Percentiles rank a stretch among this genome's conserved stretches.
These are phyloP conservation scores for Baorangia bicolor DNA, from an alignment of 768 basidiomycete species.

Conservation along the genomic window DNA sequence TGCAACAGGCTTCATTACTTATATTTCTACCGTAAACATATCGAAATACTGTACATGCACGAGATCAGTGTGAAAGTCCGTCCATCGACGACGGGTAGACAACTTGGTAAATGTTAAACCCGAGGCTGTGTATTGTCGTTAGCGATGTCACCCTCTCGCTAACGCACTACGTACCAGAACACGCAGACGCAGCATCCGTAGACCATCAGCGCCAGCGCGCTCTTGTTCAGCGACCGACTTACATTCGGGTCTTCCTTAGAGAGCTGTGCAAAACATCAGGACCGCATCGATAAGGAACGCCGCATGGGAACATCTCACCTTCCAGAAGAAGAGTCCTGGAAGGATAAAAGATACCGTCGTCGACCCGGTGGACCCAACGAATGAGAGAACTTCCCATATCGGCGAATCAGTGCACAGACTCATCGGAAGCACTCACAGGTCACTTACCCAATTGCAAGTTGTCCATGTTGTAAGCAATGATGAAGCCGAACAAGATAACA, in stretches of 20 bases:
- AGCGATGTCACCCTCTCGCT: not conserved
- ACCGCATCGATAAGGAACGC: not conserved
- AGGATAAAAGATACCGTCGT: constrained; percentile 97
- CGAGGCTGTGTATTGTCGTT: constrained; percentile 48
- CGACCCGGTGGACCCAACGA: constrained; percentile 95
- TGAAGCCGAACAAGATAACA: constrained; percentile 65
- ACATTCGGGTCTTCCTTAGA: constrained; percentile 62
- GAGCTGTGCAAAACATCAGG: constrained; percentile 44
- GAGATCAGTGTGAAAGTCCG: constrained; percentile 3
- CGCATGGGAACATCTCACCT: constrained; percentile 46
- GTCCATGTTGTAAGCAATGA: constrained; percentile 75
- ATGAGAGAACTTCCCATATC: constrained; percentile 72
- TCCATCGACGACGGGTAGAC: constrained; percentile 32
- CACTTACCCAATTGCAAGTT: constrained; percentile 71
- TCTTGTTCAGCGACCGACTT: constrained; percentile 53
- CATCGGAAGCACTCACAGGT: not conserved
- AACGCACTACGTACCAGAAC: constrained; percentile 70
- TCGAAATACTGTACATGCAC: not conserved
- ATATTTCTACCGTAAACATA: constrained; percentile 1
- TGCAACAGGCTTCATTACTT: not conserved
- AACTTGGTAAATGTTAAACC: constrained; percentile 76
- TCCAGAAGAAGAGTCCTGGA: constrained; percentile 92
- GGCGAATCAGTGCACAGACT: constrained; percentile 12
- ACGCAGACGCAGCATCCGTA: constrained; percentile 82
- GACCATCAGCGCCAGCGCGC: constrained; percentile 61